Evolutionary conservation across 2,329 filamentous ascomycete genomes (phyloP), one percentile per base, ranked within the genome.

Genomic region (Trichothecium sympodiale): DNA sequence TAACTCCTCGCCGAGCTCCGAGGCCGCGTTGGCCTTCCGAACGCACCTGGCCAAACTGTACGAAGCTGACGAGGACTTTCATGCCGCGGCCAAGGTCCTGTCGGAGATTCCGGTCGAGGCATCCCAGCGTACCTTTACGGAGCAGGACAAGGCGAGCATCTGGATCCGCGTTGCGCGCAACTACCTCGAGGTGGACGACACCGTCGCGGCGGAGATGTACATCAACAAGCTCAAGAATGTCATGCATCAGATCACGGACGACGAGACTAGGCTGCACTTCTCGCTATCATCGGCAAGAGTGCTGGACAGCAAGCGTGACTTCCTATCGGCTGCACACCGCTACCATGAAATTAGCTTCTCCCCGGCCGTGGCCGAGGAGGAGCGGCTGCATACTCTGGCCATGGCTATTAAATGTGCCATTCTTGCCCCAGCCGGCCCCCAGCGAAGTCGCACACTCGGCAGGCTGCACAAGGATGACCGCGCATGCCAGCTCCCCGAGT

Each of bases 151-250:
- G 60, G 85, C 86, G 8, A 69, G 71, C 37, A 75, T 91, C 37
- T 96, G 89, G 85, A 82, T 96, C 47, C 83, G 89, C 41, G 94
- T 98, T 53, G 87, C 93, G 53, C 77, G 91, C 42, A 83, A 93
- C 65, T 93, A 91, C 55, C 74, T 98, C 42, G 89, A 98, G 63
- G 85, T 88, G 33, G 89, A 94, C 55, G 88, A 96, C 61, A 82
- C 85, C 8, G 86, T 81, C 2, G 71, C 74, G 26, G 91, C 91
- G 29, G 86, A 93, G 55, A 75, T 73, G 29, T 94, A 88, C 55
- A 71, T 98, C 50, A 95, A 95, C 69, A 88, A 89, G 59, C 82
- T 94, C 58, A 96, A 95, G 63, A 89, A 91, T 53, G 71, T 95
- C 46, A 86, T 94, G 55, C 77, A 84, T 63, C 79, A 74, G 43